Evolutionary conservation across 2,329 filamentous ascomycete genomes (phyloP), one percentile per base, ranked within the genome.

Genomic region (Cordyceps javanica): DNA sequence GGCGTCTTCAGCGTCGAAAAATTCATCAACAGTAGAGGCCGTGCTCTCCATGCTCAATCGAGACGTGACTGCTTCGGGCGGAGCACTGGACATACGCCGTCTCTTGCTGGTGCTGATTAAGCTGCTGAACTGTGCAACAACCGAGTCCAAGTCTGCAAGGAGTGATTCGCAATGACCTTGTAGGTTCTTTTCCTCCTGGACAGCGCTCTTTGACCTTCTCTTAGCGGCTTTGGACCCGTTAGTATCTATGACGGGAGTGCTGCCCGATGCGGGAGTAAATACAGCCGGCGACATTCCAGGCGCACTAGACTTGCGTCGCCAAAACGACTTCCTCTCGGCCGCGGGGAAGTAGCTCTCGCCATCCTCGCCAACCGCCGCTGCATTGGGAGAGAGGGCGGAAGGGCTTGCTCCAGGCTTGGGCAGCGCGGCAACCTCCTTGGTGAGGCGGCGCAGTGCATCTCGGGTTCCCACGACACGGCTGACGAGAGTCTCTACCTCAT

Each of bases 401-500:
- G 66, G 62, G 10, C 60, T 63, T 16, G 64, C 57, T 2, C 57
- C 61, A 42, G 65, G 63, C 55, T 62, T 71, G 28, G 66, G 65
- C 71, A 63, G 74, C 2, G 82, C 81, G 60, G 90, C 87, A 50
- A 91, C 91, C 67, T 96, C 90, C 69, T 89, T 91, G 11, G 92
- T 93, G 45, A 99, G 77, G 38, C 90, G 85, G 51, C 92, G 86
- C 23, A 97, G 83, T 1, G 91, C 91, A 74, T 99, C 94, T 64
- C 94, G 82, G 49, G 91, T 92, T 2, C 91, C 91, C 7, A 91
- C 88, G 14, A 97, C 84, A 60, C 90, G 85, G 68, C 91, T 91
- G 28, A 97, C 89, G 38, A 99, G 77, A 1, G 86, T 79, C 72
- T 97, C 92, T 2, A 96, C 88, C 65, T 89, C 88, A 59, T 85